phyloP scores from a whole-genome alignment of 176 grass and related monocot genomes.

The Musa troglodytarum region DNA sequence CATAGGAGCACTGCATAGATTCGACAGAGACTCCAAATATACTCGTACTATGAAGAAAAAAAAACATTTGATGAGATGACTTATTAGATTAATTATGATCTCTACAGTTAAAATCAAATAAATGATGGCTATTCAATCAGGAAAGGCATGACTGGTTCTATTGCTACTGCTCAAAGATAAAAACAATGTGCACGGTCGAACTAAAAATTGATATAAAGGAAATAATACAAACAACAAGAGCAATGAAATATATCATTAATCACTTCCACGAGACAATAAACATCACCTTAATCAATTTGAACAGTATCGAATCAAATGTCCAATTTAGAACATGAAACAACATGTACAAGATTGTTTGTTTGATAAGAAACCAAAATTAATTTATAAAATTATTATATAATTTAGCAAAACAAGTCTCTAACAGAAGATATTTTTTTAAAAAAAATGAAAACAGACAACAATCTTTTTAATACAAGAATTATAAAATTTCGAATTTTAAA shows the following conservation, averaged over 20 bases:
- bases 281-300: background rate
- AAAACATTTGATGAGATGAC: background rate
- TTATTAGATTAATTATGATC: background rate
- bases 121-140: background rate
- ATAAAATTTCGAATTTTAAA: too few relatives aligned
- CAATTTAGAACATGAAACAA: background rate
- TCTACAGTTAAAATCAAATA: background rate
- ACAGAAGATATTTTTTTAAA: too few relatives aligned
- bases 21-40: conserved; percentile 80
- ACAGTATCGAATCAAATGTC: background rate
- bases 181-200: background rate
- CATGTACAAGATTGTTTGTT: background rate
- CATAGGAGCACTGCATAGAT: conserved; percentile 83
- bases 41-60: conserved; percentile 37
- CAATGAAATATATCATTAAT: background rate
- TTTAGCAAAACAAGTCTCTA: background rate
- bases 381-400: background rate
- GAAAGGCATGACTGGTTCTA: background rate
- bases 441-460: too few relatives aligned
- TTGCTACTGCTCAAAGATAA: background rate
- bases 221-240: background rate
- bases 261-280: background rate
- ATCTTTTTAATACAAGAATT: too few relatives aligned
- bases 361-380: background rate
- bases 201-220: background rate